Conservation (phyloP, 805 yeast species). For the Wickerhamiella hasegawae region DNA sequence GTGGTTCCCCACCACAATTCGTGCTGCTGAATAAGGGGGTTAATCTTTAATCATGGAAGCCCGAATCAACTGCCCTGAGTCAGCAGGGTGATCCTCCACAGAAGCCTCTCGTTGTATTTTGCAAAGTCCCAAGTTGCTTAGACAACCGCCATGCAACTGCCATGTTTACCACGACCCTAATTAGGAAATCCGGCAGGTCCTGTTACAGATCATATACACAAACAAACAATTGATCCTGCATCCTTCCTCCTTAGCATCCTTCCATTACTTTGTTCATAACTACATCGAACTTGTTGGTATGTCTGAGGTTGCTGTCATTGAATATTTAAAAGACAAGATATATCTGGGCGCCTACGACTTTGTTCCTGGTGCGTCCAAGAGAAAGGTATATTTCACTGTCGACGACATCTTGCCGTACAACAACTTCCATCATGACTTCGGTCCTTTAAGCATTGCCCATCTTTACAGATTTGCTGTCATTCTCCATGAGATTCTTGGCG, state of each 20-base stretch:
- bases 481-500: slow-evolving; percentile 80
- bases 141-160: too few species aligned
- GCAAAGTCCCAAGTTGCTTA: too few species aligned
- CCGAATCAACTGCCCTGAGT: too few species aligned
- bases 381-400: slow-evolving; percentile 72
- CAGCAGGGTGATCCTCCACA: too few species aligned
- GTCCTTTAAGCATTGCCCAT: slow-evolving; percentile 88
- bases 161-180: slow-evolving; percentile 3
- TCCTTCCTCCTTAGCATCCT: too few species aligned
- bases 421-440: slow-evolving; percentile 91
- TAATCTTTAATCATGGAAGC: too few species aligned
- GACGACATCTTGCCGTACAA: slow-evolving; percentile 88
- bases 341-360: slow-evolving; percentile 81
- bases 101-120: too few species aligned
- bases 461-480: slow-evolving; percentile 89
- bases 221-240: not conserved
- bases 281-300: too few species aligned
- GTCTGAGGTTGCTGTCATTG: too few species aligned
- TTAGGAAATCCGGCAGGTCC: slow-evolving; percentile 2
- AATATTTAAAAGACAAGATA: slow-evolving; percentile 29
- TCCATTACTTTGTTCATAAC: too few species aligned
- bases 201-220: not conserved
- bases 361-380: slow-evolving; percentile 60
- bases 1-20: too few species aligned
- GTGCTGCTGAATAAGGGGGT: too few species aligned